phyloP scores from a whole-genome alignment of 495 filamentous ascomycete species.

The Penicillium paxilli region DNA sequence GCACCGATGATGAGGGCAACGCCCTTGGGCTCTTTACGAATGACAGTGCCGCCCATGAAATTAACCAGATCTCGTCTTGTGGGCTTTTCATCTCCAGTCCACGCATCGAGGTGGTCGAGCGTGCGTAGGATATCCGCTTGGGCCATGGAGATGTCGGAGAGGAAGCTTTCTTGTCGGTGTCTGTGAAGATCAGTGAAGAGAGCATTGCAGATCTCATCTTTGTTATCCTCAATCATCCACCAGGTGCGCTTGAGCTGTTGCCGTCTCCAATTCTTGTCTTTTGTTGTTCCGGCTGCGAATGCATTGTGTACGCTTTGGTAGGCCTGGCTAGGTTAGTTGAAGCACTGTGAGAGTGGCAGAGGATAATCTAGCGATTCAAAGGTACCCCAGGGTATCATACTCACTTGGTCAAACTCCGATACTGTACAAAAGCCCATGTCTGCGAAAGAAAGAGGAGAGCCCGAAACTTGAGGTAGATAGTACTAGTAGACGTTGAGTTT shows the following conservation, averaged over 20 bases:
- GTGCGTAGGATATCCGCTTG: conserved; percentile 71
- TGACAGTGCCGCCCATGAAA: conserved; percentile 59
- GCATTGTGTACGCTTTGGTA: conserved; percentile 26
- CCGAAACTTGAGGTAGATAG: background rate
- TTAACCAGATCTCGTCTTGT: conserved; percentile 60
- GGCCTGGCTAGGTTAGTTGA: conserved; percentile 7
- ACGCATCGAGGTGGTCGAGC: conserved; percentile 68
- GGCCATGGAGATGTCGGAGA: conserved; percentile 64
- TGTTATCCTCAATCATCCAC: conserved; percentile 66
- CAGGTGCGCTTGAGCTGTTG: conserved; percentile 52
- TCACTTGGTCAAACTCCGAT: conserved; percentile 21
- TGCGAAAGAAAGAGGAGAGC: background rate
- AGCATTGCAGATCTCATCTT: conserved; percentile 61
- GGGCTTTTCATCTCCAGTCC: conserved; percentile 70
- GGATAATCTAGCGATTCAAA: too few species aligned
- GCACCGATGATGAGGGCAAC: conserved; percentile 80
- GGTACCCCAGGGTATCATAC: background rate
- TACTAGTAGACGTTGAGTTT: background rate
- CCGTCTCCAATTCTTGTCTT: conserved; percentile 39
- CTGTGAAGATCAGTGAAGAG: conserved; percentile 72
- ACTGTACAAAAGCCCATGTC: conserved; percentile 19
- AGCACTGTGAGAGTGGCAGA: too few species aligned
- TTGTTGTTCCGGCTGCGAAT: conserved; percentile 36
- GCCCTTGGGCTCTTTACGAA: conserved; percentile 82
- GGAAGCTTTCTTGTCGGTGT: conserved; percentile 60